Conservation (phyloP, 495 filamentous ascomycete genomes). For the Thermothielavioides terrestris region DNA sequence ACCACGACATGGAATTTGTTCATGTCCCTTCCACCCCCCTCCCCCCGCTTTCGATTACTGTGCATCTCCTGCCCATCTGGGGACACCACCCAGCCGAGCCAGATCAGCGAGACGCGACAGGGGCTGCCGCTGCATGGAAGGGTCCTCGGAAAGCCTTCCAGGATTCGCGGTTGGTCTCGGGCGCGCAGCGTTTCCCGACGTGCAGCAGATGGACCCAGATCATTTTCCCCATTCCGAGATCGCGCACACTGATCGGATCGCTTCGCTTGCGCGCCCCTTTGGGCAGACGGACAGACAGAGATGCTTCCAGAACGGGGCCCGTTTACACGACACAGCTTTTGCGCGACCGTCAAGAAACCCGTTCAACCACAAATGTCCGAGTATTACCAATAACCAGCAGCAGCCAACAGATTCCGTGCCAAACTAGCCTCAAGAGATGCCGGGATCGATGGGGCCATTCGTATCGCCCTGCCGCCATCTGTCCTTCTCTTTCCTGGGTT, state of each 20-base stretch:
- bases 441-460: too few species aligned
- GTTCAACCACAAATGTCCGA: too few species aligned
- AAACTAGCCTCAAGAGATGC: too few species aligned
- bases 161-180: background rate
- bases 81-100: too few species aligned
- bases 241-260: background rate
- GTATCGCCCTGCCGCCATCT: background rate
- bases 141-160: constrained; percentile 1
- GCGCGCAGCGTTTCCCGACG: background rate
- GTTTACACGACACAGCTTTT: too few species aligned
- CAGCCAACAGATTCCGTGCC: too few species aligned
- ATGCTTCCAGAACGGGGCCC: background rate
- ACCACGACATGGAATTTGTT: background rate
- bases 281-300: background rate
- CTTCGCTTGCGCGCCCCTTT: background rate
- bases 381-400: too few species aligned
- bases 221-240: constrained; percentile 2
- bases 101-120: background rate
- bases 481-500: background rate
- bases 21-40: background rate
- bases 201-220: constrained; percentile 4
- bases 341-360: too few species aligned
- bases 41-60: too few species aligned
- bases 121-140: constrained; percentile 12
- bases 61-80: too few species aligned